Evolutionary conservation across 768 basidiomycete genomes (phyloP), one percentile per base, ranked within the genome.

Genomic region (Phlegmacium glaucopus): DNA sequence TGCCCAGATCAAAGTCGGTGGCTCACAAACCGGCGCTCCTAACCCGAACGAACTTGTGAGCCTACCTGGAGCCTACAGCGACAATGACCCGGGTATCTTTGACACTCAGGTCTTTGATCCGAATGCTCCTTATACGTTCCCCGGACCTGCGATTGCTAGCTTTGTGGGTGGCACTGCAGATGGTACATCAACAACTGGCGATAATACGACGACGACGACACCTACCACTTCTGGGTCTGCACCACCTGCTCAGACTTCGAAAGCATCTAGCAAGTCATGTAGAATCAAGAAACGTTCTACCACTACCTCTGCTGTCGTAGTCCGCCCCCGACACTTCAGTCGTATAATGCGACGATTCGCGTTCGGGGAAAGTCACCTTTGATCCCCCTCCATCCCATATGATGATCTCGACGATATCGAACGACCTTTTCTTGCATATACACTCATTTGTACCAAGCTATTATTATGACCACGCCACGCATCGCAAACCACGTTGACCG

Each of bases 31-130:
- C 1, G 82, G 77, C 11, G 61, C 51, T 1, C 82, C 84, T 3
- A 56, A 61, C 0, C 17, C 63, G 4, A 64, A 58, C 49, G 78
- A 83, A 41, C 78, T 81, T 28, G 86, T 86, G 34, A 71, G 66
- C 29, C 72, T 90, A 49, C 89, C 89, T 1, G 88, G 88, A 17
- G 87, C 78, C 13, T 91, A 91, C 68, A 74, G 61, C 18, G 82
- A 85, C 60, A 71, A 57, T 29, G 86, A 90, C 54, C 80, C 87
- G 4, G 88, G 88, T 39, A 84, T 90, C 61, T 78, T 79, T 48
- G 79, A 73, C 50, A 72, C 75, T n/a, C 60, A 66, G 35, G 59
- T 71, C n/a, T 76, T 63, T 57, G 51, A 70, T 52, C 7, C 55
- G 17, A 52, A 49, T 8, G 58, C 56, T 12, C 29, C 50, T 2